Conservation (phyloP, 352 stramenopile species). For the Phytophthora ohioensis region DNA sequence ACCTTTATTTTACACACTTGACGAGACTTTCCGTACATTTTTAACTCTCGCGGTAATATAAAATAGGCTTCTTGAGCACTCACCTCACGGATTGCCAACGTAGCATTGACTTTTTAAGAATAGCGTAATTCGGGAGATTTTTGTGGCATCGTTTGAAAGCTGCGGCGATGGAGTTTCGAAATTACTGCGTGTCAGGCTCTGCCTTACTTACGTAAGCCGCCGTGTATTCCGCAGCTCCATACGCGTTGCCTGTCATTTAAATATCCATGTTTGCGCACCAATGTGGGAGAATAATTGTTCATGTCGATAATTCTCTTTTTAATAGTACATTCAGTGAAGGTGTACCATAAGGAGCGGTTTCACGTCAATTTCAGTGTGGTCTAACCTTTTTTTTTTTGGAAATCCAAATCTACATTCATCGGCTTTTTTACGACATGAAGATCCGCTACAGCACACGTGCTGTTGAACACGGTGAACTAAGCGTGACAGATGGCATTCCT, state of each 20-base stretch:
- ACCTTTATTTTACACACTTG: not conserved
- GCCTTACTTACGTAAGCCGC: slow-evolving; percentile 42
- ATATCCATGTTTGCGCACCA: slow-evolving; percentile 46
- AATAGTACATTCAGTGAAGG: slow-evolving; percentile 1
- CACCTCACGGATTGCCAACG: not conserved
- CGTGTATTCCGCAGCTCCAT: slow-evolving; percentile 38
- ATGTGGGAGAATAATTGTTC: slow-evolving; percentile 15
- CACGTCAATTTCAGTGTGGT: not conserved
- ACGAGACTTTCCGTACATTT: not conserved
- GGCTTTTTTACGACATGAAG: slow-evolving; percentile 12
- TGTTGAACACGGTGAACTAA: slow-evolving; percentile 27
- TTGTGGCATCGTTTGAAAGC: slow-evolving; percentile 14
- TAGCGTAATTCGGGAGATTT: not conserved
- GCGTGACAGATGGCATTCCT: slow-evolving; percentile 15
- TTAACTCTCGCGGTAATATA: slow-evolving; percentile 5
- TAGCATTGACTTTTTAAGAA: slow-evolving; percentile 6
- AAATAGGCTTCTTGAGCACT: slow-evolving; percentile 7
- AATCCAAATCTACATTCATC: slow-evolving; percentile 12
- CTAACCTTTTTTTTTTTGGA: slow-evolving; percentile 21
- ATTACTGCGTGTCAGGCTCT: slow-evolving; percentile 10
- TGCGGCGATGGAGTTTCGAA: slow-evolving; percentile 13
- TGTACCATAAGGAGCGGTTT: not conserved
- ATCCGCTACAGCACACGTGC: slow-evolving; percentile 12
- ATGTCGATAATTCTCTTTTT: not conserved
- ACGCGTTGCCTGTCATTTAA: slow-evolving; percentile 33